Percentiles rank a stretch among this genome's conserved stretches.
Evolutionary conservation across 306 rosid species (phyloP).

Genomic region (Luffa acutangula): DNA sequence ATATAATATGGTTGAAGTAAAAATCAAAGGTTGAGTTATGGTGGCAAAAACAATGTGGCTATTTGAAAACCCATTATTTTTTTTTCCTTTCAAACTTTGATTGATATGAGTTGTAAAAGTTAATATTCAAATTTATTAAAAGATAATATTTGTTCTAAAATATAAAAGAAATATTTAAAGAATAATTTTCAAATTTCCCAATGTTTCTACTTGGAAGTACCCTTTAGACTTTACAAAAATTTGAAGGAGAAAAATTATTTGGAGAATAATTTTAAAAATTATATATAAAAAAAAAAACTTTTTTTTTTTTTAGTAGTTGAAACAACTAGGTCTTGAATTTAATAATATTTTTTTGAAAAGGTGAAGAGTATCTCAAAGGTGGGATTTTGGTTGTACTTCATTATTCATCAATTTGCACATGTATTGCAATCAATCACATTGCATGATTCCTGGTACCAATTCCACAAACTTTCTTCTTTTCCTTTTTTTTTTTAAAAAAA

Average conservation of each 20-base stretch:
- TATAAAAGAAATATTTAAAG: not conserved
- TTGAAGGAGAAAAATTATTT: not conserved
- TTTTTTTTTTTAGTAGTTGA: not conserved
- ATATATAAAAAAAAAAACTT: not conserved
- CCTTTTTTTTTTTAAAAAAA: too few species aligned
- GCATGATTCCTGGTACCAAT: not conserved
- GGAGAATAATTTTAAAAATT: not conserved
- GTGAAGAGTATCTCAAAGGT: not conserved
- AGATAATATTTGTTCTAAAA: not conserved
- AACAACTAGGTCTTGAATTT: not conserved
- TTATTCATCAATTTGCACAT: not conserved
- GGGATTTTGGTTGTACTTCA: constrained; percentile 4
- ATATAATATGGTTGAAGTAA: not conserved
- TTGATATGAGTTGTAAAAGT: too few species aligned
- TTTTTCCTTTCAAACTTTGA: too few species aligned
- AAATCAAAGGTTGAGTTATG: not conserved
- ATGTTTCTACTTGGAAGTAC: not conserved
- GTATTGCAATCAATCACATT: not conserved
- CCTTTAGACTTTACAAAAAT: too few species aligned
- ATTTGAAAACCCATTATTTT: not conserved
- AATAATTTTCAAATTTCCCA: not conserved
- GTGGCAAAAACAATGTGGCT: not conserved
- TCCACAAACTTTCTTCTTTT: not conserved
- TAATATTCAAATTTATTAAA: too few species aligned
- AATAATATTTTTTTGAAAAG: not conserved